Evolutionary conservation across 1,139 yeast genomes (phyloP).

Genomic region (Pichia sp.): DNA sequence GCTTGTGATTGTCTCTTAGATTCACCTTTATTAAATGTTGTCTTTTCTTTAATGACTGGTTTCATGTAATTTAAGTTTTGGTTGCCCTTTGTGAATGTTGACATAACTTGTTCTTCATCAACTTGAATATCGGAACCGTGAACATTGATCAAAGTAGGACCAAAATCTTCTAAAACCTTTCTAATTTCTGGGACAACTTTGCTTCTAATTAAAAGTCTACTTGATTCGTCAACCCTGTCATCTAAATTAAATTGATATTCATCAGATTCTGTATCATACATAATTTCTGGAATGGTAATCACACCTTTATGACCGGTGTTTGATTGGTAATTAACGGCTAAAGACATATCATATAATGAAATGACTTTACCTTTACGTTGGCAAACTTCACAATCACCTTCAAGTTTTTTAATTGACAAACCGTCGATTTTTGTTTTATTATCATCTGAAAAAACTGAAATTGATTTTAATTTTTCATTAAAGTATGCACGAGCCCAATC

Average conservation of each 20-base stretch:
- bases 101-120: conserved; percentile 48
- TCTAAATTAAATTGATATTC: conserved; percentile 80
- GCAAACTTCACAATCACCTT: conserved; percentile 94
- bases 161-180: conserved; percentile 53
- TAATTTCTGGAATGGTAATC: conserved; percentile 81
- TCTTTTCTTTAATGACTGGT: conserved; percentile 26
- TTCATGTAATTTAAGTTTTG: conserved; percentile 34
- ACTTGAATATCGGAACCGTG: conserved; percentile 89
- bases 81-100: conserved; percentile 60
- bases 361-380: conserved; percentile 97
- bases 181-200: conserved; percentile 67
- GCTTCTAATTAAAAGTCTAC: conserved; percentile 47
- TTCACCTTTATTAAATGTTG: conserved; percentile 23
- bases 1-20: neutral
- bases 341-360: conserved; percentile 74
- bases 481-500: conserved; percentile 84
- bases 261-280: conserved; percentile 83
- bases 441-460: conserved; percentile 31
- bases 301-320: conserved; percentile 48
- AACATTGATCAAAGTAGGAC: conserved; percentile 62
- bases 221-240: conserved; percentile 45
- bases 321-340: conserved; percentile 59
- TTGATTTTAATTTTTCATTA: conserved; percentile 42
- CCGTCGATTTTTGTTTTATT: conserved; percentile 18
- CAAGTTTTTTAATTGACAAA: conserved; percentile 58